Base-by-base conservation (phyloP, 352 stramenopile species). In the Pythium aristosporum region DNA sequence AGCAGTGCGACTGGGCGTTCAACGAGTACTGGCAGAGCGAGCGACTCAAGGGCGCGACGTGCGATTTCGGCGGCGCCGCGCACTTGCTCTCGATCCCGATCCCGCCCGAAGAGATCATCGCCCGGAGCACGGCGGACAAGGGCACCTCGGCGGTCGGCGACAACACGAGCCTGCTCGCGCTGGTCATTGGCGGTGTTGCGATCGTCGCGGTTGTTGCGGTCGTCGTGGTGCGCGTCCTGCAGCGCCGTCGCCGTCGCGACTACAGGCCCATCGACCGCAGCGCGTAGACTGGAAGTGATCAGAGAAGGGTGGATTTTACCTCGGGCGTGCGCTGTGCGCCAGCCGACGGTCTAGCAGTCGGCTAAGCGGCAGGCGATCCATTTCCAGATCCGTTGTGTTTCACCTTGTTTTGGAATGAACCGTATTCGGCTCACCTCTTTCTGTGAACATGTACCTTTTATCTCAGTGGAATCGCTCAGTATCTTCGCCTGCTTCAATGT, bases 1-100 rank as follows among this genome's bases (percentile, higher is more conserved):
- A 91, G 68, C 78, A 77, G 42, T 84, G 73, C 56, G 80, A 91
- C 65, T 89, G 69, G 57, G 82, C 77, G 1, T 91, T 87, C 74
- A 87, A 91, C 60, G 68, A 80, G 58, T 91, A 89, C 61, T 91
- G 82, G 82, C 82, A 91, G 50, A 50, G 68, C 2, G 59, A 87
- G 54, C 82, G 82, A 41, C 66, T 82, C 57, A 81, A 78, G 43
- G 82, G 82, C 30, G 80, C 80, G 20, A 91, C 82, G 50, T 91
- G 82, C 69, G 82, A 89, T 73, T 91, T 91, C 58, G 78, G 82
- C 13, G 82, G 80, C 12, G 75, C 80, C 1, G 82, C 78, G 2
- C 82, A 91, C 62, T 57, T 91, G 57, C 54, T 89, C 23, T 57
- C 15, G 20, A 42, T 64, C 30, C 56, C 30, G 15, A 21, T 46